Evolutionary conservation across 768 basidiomycete species (phyloP), one percentile per base, ranked within the genome.

Genomic region (Suillus paluster): DNA sequence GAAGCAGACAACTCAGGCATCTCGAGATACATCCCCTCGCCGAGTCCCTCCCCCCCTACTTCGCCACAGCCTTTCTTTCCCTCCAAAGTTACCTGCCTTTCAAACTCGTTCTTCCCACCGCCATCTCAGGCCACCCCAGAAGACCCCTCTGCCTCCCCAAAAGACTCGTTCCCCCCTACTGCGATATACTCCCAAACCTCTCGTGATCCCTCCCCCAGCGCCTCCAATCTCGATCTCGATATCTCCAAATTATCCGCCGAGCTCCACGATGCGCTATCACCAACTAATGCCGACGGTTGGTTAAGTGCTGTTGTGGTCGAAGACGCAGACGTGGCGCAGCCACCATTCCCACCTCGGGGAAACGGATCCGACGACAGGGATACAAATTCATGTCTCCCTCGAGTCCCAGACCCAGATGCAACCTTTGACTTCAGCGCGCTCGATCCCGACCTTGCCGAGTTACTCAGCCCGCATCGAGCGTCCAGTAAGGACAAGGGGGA

Each of bases 1-100:
- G 90, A 92, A 72, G 86, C 88, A 4, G 90, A 92, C 65, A 88
- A 82, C 25, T 92, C 91, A 33, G 86, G 86, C 11, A 80, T 89
- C 23, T 83, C 83, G 1, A 86, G 80, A 66, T 77, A 84, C 63
- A 66, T 84, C 38, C 83, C 82, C 0, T 71, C 53, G 15, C 9
- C 53, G 15, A 55, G 53, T 23, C 53, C 53, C 6, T 71, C 30
- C 65, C 36, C 53, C 23, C 53, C 53, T 38, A 55, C 57, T 56
- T 58, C 19, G 3, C 50, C 57, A 56, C 57, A 30, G 10, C 55
- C 41, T 19, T 53, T 48, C 57, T 53, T 48, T 14, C 57, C 57
- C 12, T 55, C 57, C 27, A 23, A 36, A n/a, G 57, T 23, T 19
- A 54, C n/a, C n/a, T n/a, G n/a, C n/a, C n/a, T n/a, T n/a, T n/a